Conservation (phyloP, 805 yeast genomes). For the Pichia phayaonensis region DNA sequence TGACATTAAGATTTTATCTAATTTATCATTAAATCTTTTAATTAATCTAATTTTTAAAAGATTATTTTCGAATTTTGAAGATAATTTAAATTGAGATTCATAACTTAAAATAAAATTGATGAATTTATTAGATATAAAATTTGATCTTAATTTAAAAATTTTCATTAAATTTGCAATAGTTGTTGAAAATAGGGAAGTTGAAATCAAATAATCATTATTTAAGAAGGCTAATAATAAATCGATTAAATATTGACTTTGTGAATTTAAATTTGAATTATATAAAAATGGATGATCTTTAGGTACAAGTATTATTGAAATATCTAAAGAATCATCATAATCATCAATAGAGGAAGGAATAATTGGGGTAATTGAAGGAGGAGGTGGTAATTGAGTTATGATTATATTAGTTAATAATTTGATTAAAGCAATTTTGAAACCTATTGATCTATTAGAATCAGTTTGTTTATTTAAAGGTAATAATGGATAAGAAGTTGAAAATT, state of each 20-base stretch:
- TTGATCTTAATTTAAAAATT: constrained; percentile 61
- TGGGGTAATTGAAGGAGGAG: constrained; percentile 33
- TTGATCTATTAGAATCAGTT: constrained; percentile 40
- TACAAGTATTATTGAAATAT: constrained; percentile 42
- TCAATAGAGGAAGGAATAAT: not conserved
- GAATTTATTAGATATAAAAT: constrained; percentile 45
- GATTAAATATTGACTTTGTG: constrained; percentile 63
- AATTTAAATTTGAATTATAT: constrained; percentile 42
- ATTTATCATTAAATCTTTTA: constrained; percentile 31
- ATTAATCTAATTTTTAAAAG: constrained; percentile 24
- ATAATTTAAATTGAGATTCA: constrained; percentile 49
- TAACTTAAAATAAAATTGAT: constrained; percentile 52
- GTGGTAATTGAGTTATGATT: constrained; percentile 45
- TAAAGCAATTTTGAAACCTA: constrained; percentile 60
- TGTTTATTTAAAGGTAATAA: constrained; percentile 42
- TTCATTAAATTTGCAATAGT: constrained; percentile 56
- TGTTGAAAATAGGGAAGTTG: constrained; percentile 58
- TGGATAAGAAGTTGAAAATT: constrained; percentile 55
- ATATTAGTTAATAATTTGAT: constrained; percentile 62
- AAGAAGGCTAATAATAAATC: constrained; percentile 56
- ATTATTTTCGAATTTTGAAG: constrained; percentile 38
- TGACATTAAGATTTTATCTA: constrained; percentile 27
- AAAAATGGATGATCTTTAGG: constrained; percentile 59
- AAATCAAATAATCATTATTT: constrained; percentile 44
- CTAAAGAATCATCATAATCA: not conserved